Conservation (phyloP, 176 grass and related monocot species). For the Carex parvula region DNA sequence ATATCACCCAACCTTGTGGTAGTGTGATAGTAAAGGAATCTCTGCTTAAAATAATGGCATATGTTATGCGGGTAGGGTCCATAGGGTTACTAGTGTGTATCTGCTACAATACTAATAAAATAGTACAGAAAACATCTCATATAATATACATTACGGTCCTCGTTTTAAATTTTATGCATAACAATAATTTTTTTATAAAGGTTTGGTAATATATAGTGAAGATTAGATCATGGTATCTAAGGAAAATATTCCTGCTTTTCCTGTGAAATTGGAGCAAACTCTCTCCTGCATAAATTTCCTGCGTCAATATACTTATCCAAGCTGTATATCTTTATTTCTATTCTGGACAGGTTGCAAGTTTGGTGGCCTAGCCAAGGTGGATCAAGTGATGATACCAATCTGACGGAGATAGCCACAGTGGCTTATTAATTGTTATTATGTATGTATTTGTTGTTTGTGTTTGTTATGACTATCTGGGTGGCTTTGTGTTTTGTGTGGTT, state of each 20-base stretch:
- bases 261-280: too few relatives aligned
- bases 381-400: too few relatives aligned
- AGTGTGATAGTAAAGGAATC: neutral
- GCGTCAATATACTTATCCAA: too few relatives aligned
- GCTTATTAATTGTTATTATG: too few relatives aligned
- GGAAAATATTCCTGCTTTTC: neutral
- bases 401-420: too few relatives aligned
- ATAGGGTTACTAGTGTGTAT: neutral
- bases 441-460: too few relatives aligned
- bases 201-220: neutral
- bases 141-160: neutral
- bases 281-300: too few relatives aligned
- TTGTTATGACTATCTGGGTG: too few relatives aligned
- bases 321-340: too few relatives aligned
- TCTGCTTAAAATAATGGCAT: neutral
- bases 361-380: too few relatives aligned
- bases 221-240: neutral
- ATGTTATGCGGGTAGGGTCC: neutral
- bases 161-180: neutral
- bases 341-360: too few relatives aligned
- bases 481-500: too few relatives aligned
- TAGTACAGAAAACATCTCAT: neutral
- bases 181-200: neutral
- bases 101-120: neutral
- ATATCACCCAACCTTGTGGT: neutral